Evolutionary conservation across 495 filamentous ascomycete genomes (phyloP), one percentile per base, ranked within the genome.

Genomic region (Aspergillus nanangensis): DNA sequence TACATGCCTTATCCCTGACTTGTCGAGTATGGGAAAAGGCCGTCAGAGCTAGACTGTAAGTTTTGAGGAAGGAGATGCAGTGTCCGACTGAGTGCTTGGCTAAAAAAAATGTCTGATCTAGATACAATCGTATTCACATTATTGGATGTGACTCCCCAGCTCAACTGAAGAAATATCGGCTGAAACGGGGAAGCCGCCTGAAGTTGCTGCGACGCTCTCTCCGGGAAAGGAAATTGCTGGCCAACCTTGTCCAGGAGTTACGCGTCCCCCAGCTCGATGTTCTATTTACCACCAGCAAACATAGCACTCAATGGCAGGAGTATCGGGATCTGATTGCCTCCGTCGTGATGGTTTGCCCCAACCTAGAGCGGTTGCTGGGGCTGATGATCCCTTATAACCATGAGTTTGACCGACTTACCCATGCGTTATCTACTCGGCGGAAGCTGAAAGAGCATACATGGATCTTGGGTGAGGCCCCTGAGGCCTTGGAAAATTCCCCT

Each of bases 281-380:
- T 37, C 51, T 69, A 27, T 71, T 80, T 45, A 80, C 80, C 14
- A 72, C 66, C 8, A 69, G 69, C 15, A 72, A 65, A 52, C 60
- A 60, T 23, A 74, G 62, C 33, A 58, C 66, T 7, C 66, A 76
- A 57, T 61, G 72, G 56, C 76, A 79, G 37, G 75, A 84, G 41
- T 84, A 88, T 50, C 76, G 86, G 23, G 81, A 91, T 51, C 47
- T 87, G 25, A 72, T 91, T 4, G 86, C 88, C 4, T 89, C 87
- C 5, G 66, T 96, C 21, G 79, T 95, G 22, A 90, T 90, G 83
- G 80, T 83, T 4, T 95, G 90, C 58, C 88, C 88, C 8, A 92
- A 93, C 57, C 66, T 96, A 31, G 88, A 95, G 57, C 72, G 77
- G 33, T 65, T 95, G 14, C 62, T 82, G 25, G 89, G 90, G 2